These are phyloP conservation scores for Cladophialophora bantiana DNA, from an alignment of 2,329 filamentous ascomycete species.

Conservation along the genomic window DNA sequence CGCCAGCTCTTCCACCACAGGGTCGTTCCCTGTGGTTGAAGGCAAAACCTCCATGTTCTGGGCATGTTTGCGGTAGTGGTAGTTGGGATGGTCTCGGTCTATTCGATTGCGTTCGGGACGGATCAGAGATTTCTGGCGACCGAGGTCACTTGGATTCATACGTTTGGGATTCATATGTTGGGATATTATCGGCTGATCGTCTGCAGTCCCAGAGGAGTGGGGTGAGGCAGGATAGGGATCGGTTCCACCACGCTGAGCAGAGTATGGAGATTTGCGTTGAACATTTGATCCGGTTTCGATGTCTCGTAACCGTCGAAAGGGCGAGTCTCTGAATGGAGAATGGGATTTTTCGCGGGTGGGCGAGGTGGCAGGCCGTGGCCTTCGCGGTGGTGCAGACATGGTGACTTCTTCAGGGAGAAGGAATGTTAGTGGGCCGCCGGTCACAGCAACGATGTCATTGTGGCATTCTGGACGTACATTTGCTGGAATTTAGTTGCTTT, in stretches of 20 bases:
- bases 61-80: conserved; percentile 93
- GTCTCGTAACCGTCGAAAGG: conserved; percentile 73
- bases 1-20: conserved; percentile 74
- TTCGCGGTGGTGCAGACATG: conserved; percentile 63
- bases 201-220: conserved; percentile 59
- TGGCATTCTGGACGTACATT: conserved; percentile 14
- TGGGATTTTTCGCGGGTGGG: conserved; percentile 66
- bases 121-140: conserved; percentile 85
- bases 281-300: conserved; percentile 66
- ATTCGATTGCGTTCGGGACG: conserved; percentile 87
- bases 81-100: conserved; percentile 88
- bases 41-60: conserved; percentile 90
- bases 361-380: conserved; percentile 67
- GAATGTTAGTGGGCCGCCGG: conserved; percentile 32
- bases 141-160: conserved; percentile 54
- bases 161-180: conserved; percentile 44
- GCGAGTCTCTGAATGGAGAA: conserved; percentile 71
- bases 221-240: conserved; percentile 42
- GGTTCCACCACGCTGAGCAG: conserved; percentile 29
- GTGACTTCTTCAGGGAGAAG: conserved; percentile 25
- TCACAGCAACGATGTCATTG: conserved; percentile 30
- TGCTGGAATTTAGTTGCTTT: neutral
- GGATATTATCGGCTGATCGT: conserved; percentile 62
- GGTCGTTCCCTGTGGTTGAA: conserved; percentile 91
- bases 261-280: conserved; percentile 49